These are phyloP conservation scores for Aureobasidium leucospermi DNA, from an alignment of 2,329 filamentous ascomycete genomes.

Conservation along the genomic window DNA sequence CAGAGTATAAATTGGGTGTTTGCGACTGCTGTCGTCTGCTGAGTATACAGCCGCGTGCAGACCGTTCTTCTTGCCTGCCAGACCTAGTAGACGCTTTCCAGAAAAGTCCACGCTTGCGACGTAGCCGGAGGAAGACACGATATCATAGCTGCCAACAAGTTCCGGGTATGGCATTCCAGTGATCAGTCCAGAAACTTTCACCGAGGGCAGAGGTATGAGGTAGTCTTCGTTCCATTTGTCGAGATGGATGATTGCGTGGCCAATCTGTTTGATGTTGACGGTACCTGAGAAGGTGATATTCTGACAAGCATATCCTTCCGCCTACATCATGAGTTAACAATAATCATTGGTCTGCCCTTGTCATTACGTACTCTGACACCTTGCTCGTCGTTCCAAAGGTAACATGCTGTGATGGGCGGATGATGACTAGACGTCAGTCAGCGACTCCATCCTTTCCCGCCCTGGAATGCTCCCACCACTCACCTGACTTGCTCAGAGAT, in stretches of 20 bases:
- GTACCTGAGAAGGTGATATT: slow-evolving; percentile 40
- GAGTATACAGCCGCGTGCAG: slow-evolving; percentile 32
- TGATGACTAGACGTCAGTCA: slow-evolving; percentile 28
- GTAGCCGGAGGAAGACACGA: slow-evolving; percentile 36
- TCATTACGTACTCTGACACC: slow-evolving; percentile 25
- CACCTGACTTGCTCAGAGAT: slow-evolving; percentile 37
- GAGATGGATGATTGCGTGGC: slow-evolving; percentile 38
- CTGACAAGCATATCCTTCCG: slow-evolving; percentile 40
- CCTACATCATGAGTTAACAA: slow-evolving; percentile 13
- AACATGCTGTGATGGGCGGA: slow-evolving; percentile 41
- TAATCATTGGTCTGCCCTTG: no score
- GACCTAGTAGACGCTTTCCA: slow-evolving; percentile 35
- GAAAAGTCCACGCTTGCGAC: slow-evolving; percentile 37
- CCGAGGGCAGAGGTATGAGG: slow-evolving; percentile 37
- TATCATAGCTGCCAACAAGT: slow-evolving; percentile 33
- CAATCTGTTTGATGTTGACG: slow-evolving; percentile 41
- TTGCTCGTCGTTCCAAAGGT: slow-evolving; percentile 38
- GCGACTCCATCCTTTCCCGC: background rate
- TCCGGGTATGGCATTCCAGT: slow-evolving; percentile 39
- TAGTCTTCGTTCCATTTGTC: slow-evolving; percentile 39
- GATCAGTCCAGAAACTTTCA: slow-evolving; percentile 40
- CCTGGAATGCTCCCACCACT: background rate
- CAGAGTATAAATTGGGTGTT: slow-evolving; percentile 30
- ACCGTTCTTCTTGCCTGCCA: slow-evolving; percentile 35
- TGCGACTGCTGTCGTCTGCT: slow-evolving; percentile 23